These are phyloP conservation scores for Phytophthora uliginosa DNA, from an alignment of 352 stramenopile species.

Conservation along the genomic window DNA sequence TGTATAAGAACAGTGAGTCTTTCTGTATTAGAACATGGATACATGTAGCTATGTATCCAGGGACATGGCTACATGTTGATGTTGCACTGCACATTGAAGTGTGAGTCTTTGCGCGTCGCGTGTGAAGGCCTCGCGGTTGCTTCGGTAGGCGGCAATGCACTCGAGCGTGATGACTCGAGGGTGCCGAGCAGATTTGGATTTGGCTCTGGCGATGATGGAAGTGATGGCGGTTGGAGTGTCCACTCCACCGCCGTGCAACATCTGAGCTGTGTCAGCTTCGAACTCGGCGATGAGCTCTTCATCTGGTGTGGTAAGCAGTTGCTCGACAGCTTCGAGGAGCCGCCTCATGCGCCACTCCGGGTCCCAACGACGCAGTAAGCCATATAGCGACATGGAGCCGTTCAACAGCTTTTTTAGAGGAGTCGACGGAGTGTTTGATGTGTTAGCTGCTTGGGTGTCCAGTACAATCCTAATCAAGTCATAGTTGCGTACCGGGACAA, in stretches of 20 bases:
- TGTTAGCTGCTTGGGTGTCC: not conserved
- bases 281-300: conserved; percentile 58
- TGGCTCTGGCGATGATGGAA: conserved; percentile 20
- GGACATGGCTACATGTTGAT: conserved; percentile 14
- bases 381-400: conserved; percentile 54
- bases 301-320: conserved; percentile 48
- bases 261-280: conserved; percentile 46
- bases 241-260: conserved; percentile 20
- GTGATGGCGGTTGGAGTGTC: conserved; percentile 14
- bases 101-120: conserved; percentile 50
- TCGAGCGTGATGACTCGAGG: conserved; percentile 62
- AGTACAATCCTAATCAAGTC: not conserved
- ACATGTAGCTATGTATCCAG: not conserved
- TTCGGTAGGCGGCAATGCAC: conserved; percentile 59
- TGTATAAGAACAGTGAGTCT: conserved; percentile 37
- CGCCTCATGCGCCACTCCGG: conserved; percentile 65
- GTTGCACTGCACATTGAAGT: conserved; percentile 21
- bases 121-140: conserved; percentile 45
- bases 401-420: conserved; percentile 55
- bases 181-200: conserved; percentile 46
- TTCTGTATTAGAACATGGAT: conserved; percentile 27
- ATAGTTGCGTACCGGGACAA: conserved; percentile 51
- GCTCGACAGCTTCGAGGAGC: conserved; percentile 57
- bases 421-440: not conserved
- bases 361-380: conserved; percentile 56